A percentile compares a stretch with the other conserved stretches of the same genome.
Evolutionary conservation across 768 basidiomycete genomes (phyloP).

Genomic region (Russula ochroleuca): DNA sequence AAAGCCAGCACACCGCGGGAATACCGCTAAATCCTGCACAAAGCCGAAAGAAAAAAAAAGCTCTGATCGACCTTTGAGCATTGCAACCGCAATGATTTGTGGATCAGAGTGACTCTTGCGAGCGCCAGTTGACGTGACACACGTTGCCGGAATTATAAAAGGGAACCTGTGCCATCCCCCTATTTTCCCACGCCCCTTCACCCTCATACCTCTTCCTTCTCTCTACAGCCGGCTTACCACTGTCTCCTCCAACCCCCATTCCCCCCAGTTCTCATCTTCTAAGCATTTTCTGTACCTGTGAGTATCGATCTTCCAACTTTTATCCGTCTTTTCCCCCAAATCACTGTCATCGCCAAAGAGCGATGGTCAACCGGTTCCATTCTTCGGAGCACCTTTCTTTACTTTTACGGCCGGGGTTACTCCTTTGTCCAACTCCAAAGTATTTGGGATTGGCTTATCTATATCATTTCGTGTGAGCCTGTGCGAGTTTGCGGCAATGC

Average conservation of each 20-base stretch:
- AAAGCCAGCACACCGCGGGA: background rate
- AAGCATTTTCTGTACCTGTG: slow-evolving; percentile 12
- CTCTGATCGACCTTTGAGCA: background rate
- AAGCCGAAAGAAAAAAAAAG: background rate
- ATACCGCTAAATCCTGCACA: background rate
- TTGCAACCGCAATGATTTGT: background rate
- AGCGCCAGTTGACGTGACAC: slow-evolving; percentile 19
- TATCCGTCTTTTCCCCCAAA: background rate
- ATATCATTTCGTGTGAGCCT: background rate
- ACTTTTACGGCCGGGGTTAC: background rate
- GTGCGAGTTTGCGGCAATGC: background rate
- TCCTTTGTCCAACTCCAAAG: background rate
- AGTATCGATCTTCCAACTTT: slow-evolving; percentile 6
- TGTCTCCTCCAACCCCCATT: slow-evolving; percentile 16
- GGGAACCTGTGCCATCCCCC: slow-evolving; percentile 23
- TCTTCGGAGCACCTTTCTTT: slow-evolving; percentile 14
- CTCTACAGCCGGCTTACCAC: slow-evolving; percentile 22
- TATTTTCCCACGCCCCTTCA: slow-evolving; percentile 33
- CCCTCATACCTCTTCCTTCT: slow-evolving; percentile 29
- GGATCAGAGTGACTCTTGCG: slow-evolving; percentile 3
- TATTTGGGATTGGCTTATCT: background rate
- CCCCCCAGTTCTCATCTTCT: background rate
- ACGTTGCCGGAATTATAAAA: slow-evolving; percentile 29
- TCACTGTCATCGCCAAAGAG: background rate
- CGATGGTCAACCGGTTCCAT: background rate